Base-by-base conservation (phyloP, 1,284 basidiomycete genomes). In the Testicularia cyperi region DNA sequence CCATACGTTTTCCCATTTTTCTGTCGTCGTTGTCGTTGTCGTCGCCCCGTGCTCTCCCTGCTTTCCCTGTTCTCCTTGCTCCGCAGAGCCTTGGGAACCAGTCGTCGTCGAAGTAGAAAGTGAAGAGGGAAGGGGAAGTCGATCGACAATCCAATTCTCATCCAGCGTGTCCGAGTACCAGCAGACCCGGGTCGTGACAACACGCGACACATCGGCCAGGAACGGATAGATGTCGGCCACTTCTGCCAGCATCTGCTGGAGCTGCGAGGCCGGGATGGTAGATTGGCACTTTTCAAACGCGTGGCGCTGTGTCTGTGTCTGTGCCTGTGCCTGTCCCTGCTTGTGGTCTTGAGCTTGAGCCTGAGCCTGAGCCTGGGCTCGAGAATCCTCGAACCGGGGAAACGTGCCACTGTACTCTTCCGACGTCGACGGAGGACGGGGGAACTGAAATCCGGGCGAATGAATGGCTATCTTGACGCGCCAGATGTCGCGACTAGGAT, bases 391-490 rank as follows among this genome's bases (percentile, higher is more conserved):
- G 18, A 52, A 55, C 0, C 7, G 5, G 2, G 62, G 65, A 22
- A 48, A 66, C 2, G 1, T 21, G 1, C 48, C 44, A 3, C n/a
- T 28, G 23, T 25, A 35, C 20, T 66, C 55, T 32, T 26, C 39
- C 30, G 43, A 60, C 23, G 56, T 78, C 20, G 65, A 74, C 78
- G 74, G 56, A 30, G 85, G 78, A n/a, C n/a, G n/a, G n/a, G n/a
- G n/a, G n/a, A n/a, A n/a, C 14, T 83, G 82, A 66, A 84, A 84
- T 3, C 90, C 90, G 16, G 44, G 54, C 14, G 78, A 77, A 70
- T 92, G 87, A 31, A 86, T 81, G 3, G 83, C 87, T 66, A 87
- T 77, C 74, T 92, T 94, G 27, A 92, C 30, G 6, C 28, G 33
- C 47, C 44, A 44, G 21, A 14, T 7, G 30, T 32, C 30, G 23